Evolutionary conservation across 1,139 yeast species (phyloP).

Genomic region (Protomyces pachydermus): DNA sequence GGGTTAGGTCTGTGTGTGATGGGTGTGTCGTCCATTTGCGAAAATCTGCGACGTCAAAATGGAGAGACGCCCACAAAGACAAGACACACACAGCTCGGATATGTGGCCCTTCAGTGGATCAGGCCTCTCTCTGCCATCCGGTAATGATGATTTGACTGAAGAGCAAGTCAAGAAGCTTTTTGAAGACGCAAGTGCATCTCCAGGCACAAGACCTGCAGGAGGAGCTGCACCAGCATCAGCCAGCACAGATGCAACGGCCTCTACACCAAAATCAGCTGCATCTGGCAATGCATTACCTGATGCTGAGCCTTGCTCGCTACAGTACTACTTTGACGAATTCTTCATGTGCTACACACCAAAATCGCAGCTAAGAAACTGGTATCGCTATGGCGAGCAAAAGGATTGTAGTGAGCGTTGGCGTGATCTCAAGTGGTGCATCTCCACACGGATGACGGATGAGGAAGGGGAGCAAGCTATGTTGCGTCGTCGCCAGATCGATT

Average conservation of each 20-base stretch:
- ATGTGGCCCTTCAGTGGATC: slow-evolving; percentile 16
- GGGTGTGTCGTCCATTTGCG: background rate
- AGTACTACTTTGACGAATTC: slow-evolving; percentile 29
- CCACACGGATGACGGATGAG: slow-evolving; percentile 17
- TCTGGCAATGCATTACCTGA: background rate
- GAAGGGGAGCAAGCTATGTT: slow-evolving; percentile 24
- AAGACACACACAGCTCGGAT: too few relatives aligned
- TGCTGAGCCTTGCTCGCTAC: slow-evolving; percentile 24
- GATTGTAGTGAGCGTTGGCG: slow-evolving; percentile 28
- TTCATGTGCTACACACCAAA: slow-evolving; percentile 30
- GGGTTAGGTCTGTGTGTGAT: background rate
- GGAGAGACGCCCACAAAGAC: too few relatives aligned
- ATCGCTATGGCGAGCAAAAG: slow-evolving; percentile 29
- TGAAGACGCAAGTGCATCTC: background rate
- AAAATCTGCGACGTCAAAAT: too few relatives aligned
- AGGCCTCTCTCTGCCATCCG: background rate
- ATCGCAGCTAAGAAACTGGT: slow-evolving; percentile 28
- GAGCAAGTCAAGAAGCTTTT: slow-evolving; percentile 11
- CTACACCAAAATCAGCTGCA: background rate
- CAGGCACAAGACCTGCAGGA: background rate
- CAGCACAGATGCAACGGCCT: background rate
- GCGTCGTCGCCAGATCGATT: slow-evolving; percentile 11
- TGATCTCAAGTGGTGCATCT: slow-evolving; percentile 30
- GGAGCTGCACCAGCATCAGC: background rate
- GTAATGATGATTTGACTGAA: slow-evolving; percentile 13